Evolutionary conservation across 163 green algal species (phyloP).

Genomic region (Volvox carteri): DNA sequence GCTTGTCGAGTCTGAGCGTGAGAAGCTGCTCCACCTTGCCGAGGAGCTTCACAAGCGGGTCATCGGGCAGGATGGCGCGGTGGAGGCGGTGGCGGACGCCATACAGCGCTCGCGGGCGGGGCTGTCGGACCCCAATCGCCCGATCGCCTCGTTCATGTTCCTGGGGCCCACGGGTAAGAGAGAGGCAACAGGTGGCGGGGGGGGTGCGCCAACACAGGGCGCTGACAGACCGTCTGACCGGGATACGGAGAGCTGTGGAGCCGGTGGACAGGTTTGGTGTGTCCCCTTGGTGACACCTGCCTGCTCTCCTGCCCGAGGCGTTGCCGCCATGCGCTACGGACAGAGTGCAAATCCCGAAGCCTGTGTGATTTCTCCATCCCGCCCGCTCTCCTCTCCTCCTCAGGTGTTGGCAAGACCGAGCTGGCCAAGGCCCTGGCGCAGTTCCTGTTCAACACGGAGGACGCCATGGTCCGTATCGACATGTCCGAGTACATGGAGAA

Average conservation of each 20-base stretch:
- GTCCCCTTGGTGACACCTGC: too few species aligned
- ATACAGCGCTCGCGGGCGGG: constrained; percentile 87
- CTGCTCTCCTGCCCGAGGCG: too few species aligned
- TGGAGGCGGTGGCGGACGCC: constrained; percentile 86
- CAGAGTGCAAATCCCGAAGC: too few species aligned
- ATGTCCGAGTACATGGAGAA: constrained; percentile 96
- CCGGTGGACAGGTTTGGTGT: too few species aligned
- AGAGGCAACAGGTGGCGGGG: constrained; percentile 33
- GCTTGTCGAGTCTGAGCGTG: constrained; percentile 88
- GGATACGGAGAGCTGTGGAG: too few species aligned
- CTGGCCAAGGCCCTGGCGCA: constrained; percentile 91
- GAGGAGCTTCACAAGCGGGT: constrained; percentile 83
- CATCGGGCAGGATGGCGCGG: constrained; percentile 84
- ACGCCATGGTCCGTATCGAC: constrained; percentile 76
- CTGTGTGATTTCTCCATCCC: too few species aligned
- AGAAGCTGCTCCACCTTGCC: constrained; percentile 93
- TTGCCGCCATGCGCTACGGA: too few species aligned
- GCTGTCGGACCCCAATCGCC: constrained; percentile 80
- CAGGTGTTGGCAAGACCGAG: constrained; percentile 95
- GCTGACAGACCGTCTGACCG: too few species aligned
- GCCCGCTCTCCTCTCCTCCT: too few species aligned
- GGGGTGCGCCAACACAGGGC: too few species aligned
- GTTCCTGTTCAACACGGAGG: constrained; percentile 92
- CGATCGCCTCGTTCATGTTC: constrained; percentile 93
- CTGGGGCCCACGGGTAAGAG: constrained; percentile 89